These are phyloP conservation scores for Musa troglodytarum DNA, from an alignment of 176 grass and related monocot species.

Conservation along the genomic window DNA sequence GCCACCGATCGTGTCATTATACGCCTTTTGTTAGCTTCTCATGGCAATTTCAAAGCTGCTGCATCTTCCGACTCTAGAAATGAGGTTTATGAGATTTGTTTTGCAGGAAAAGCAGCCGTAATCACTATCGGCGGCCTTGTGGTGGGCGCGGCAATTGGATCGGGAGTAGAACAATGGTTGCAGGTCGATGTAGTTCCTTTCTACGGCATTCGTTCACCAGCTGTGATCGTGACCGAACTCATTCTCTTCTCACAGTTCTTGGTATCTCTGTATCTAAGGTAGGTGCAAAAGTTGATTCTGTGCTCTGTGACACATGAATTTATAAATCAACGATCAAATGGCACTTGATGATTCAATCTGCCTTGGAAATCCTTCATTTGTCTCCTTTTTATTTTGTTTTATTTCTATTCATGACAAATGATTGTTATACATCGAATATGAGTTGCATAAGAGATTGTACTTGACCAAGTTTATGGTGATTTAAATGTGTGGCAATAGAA, in stretches of 20 bases:
- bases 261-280: slow-evolving; percentile 70
- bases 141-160: slow-evolving; percentile 65
- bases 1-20: not conserved
- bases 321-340: too few relatives aligned
- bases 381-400: too few relatives aligned
- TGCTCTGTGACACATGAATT: too few relatives aligned
- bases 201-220: slow-evolving; percentile 72
- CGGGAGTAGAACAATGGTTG: slow-evolving; percentile 72
- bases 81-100: not conserved
- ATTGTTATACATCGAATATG: too few relatives aligned
- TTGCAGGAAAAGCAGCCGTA: slow-evolving; percentile 83
- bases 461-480: too few relatives aligned
- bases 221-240: slow-evolving; percentile 85
- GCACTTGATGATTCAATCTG: too few relatives aligned
- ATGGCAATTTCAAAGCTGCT: not conserved
- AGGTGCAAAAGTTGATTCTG: slow-evolving; percentile 3
- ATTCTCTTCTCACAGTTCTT: slow-evolving; percentile 86
- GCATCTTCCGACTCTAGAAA: not conserved
- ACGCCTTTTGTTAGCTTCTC: not conserved
- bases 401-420: too few relatives aligned
- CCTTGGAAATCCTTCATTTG: too few relatives aligned
- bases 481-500: too few relatives aligned
- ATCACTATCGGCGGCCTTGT: slow-evolving; percentile 68
- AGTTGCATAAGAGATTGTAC: too few relatives aligned
- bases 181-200: slow-evolving; percentile 92